Evolutionary conservation across 2,329 filamentous ascomycete genomes (phyloP).

Genomic region (Calonectria naviculata): DNA sequence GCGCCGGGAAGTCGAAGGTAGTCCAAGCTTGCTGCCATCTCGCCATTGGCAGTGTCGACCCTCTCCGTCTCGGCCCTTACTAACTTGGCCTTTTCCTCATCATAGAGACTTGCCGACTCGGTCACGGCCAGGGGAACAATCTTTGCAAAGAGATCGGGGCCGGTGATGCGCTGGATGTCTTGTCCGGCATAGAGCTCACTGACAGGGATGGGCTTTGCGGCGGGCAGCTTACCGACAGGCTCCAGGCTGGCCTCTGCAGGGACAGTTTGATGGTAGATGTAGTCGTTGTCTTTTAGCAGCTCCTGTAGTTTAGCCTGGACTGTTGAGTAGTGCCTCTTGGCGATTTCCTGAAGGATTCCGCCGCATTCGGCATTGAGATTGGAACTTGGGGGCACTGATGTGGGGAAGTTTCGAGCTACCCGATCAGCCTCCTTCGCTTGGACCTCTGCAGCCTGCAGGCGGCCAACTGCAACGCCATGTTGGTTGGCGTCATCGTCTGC

Average conservation of each 20-base stretch:
- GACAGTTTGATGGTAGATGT: slow-evolving; percentile 95
- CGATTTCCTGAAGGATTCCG: slow-evolving; percentile 78
- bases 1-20: slow-evolving; percentile 92
- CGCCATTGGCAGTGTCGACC: slow-evolving; percentile 91
- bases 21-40: slow-evolving; percentile 95
- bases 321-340: slow-evolving; percentile 82
- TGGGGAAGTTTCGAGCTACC: slow-evolving; percentile 83
- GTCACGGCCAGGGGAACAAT: slow-evolving; percentile 97
- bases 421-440: slow-evolving; percentile 83
- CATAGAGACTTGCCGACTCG: slow-evolving; percentile 95
- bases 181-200: slow-evolving; percentile 97
- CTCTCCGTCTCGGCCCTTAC: slow-evolving; percentile 93
- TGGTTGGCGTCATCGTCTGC: slow-evolving; percentile 90
- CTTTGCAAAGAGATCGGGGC: slow-evolving; percentile 95
- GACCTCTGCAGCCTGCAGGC: slow-evolving; percentile 83
- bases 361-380: slow-evolving; percentile 88
- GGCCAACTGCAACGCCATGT: slow-evolving; percentile 85
- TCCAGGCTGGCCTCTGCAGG: slow-evolving; percentile 86
- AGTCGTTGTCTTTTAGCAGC: slow-evolving; percentile 93
- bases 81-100: slow-evolving; percentile 98
- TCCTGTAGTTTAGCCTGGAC: slow-evolving; percentile 85
- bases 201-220: slow-evolving; percentile 96
- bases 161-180: slow-evolving; percentile 96
- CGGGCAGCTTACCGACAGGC: slow-evolving; percentile 88
- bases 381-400: slow-evolving; percentile 80